Conservation (phyloP, 2,329 filamentous ascomycete species). For the Diplodia corticola region DNA sequence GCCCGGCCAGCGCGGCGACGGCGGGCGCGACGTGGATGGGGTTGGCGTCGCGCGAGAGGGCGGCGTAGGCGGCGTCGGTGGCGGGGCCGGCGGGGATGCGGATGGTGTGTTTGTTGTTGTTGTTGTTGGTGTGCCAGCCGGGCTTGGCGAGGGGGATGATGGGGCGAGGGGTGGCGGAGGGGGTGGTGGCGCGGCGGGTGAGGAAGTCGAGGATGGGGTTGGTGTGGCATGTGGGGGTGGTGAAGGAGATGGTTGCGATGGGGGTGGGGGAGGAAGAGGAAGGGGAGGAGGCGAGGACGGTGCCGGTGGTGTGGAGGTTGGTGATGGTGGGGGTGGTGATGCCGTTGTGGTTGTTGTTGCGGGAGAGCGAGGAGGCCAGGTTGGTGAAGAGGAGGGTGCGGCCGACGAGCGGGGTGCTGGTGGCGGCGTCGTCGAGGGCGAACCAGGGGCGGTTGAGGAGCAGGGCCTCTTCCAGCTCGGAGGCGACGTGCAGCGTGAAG, state of each 20-base stretch:
- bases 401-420: neutral
- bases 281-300: neutral
- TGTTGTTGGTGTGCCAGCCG: no score
- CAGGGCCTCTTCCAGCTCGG: neutral
- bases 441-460: neutral
- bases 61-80: slow-evolving; percentile 31
- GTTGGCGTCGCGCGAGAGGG: slow-evolving; percentile 43
- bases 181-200: slow-evolving; percentile 26
- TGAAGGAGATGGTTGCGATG: neutral
- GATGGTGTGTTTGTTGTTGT: no score
- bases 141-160: slow-evolving; percentile 25
- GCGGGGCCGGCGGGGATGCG: no score
- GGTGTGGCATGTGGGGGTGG: neutral
- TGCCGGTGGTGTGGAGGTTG: neutral
- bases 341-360: no score
- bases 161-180: slow-evolving; percentile 14
- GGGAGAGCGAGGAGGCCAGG: no score
- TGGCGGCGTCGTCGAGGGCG: neutral
- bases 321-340: neutral
- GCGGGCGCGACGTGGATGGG: slow-evolving; percentile 43
- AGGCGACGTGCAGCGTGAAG: neutral
- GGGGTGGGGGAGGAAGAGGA: neutral
- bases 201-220: slow-evolving; percentile 34
- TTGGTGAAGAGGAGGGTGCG: slow-evolving; percentile 26
- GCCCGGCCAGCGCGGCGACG: slow-evolving; percentile 38